Evolutionary conservation across 2,329 filamentous ascomycete species (phyloP).

Genomic region (Periconia digitata): DNA sequence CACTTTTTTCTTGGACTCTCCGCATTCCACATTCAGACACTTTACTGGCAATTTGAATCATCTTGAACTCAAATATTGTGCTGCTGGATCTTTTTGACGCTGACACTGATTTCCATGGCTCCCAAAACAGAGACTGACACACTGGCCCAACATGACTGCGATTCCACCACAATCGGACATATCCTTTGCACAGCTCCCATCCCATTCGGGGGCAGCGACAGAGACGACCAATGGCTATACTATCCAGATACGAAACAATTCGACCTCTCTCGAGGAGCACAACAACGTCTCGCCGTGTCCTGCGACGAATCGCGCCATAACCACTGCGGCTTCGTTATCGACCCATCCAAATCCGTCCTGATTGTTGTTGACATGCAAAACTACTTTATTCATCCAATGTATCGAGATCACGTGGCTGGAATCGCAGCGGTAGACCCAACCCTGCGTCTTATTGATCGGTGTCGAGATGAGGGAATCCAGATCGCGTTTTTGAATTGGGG

Average conservation of each 20-base stretch:
- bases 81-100: not conserved
- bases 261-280: slow-evolving; percentile 44
- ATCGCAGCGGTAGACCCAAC: slow-evolving; percentile 39
- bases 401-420: slow-evolving; percentile 31
- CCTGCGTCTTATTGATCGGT: slow-evolving; percentile 43
- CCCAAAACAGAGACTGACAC: slow-evolving; percentile 5
- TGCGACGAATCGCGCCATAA: slow-evolving; percentile 45
- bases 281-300: slow-evolving; percentile 41
- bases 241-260: slow-evolving; percentile 45
- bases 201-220: slow-evolving; percentile 40
- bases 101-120: slow-evolving; percentile 7
- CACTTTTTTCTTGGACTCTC: not conserved
- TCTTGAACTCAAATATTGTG: not conserved
- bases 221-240: slow-evolving; percentile 45
- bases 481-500: slow-evolving; percentile 49
- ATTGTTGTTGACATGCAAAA: slow-evolving; percentile 50
- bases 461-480: slow-evolving; percentile 44
- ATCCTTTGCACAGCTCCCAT: slow-evolving; percentile 44
- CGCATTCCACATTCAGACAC: too few relatives aligned
- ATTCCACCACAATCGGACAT: slow-evolving; percentile 26
- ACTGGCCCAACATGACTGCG: slow-evolving; percentile 14
- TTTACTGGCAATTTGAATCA: too few relatives aligned
- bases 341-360: slow-evolving; percentile 43
- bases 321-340: slow-evolving; percentile 46
- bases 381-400: slow-evolving; percentile 43